Evolutionary conservation across 1,139 yeast genomes (phyloP), one percentile per base, ranked within the genome.

Genomic region (Pichia sp.): DNA sequence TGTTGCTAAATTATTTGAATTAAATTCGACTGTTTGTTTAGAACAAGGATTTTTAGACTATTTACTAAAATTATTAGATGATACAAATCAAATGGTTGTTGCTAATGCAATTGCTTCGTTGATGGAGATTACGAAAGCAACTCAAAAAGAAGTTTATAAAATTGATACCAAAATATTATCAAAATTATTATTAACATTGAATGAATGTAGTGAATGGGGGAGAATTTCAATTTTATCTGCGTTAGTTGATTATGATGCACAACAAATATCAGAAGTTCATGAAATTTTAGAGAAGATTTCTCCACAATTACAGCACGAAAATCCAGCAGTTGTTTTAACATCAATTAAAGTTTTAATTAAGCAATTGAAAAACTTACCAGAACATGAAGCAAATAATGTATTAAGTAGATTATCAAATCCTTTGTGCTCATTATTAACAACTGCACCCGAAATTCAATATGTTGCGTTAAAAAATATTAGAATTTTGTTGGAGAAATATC

Each of bases 131-230:
- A 86, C 46, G 63, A 67, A 45, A 62, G 69, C 54, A 53, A 77
- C 62, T 49, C 46, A 50, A 11, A 54, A 60, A 64, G 76, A 65
- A 48, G 67, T 60, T 56, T 70, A 64, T 56, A 65, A 56, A 16
- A 61, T 75, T 39, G 68, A 72, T 50, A 51, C 69, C 16, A 69
- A 68, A 28, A 70, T 79, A 41, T 71, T 85, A 46, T 78, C 78
- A 53, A 82, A 76, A 61, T 73, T 92, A 50, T 70, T 94, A 50
- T 72, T 80, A 54, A 95, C 96, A 28, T 72, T 94, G 54, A 90
- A 90, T 64, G 99, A 94, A 66, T 92, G 97, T 66, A 90, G 97
- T 1, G 99, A 94, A 67, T 94, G 99, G 99, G 98, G 98, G 6
- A 77, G 98, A 59, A 85, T 92, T 54, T 81, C 97, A 2, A 86